Base-by-base conservation (phyloP, 78 protist species). In the Fonticula alba region DNA sequence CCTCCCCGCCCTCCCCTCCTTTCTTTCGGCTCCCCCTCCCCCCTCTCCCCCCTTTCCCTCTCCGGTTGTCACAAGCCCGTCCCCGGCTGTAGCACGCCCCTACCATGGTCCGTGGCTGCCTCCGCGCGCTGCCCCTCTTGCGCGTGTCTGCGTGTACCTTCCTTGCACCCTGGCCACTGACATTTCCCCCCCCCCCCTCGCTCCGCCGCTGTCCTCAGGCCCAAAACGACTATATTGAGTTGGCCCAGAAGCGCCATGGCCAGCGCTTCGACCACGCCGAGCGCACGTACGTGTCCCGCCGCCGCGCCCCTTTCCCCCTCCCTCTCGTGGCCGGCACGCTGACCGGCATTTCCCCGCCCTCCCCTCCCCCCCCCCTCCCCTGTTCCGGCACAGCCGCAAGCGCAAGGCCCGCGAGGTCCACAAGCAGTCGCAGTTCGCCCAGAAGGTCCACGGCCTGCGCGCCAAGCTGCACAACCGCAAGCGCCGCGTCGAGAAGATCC, bases 211-310 rank as follows among this genome's bases (percentile, higher is more conserved):
- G n/a, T n/a, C n/a, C n/a, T n/a, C 57, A 74, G 96, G 89, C 96
- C 27, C 97, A 92, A 59, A 79, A 79, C 68, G 96, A 95, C 36
- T 75, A 92, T 63, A 90, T 92, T 43, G 97, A 91, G 82, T 72
- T 77, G 50, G 81, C 68, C n/a, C 74, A 40, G 71, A 95, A 90
- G 91, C 87, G 96, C 47, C 74, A 86, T 50, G 98, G 98, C 11
- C 49, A 68, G 26, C 82, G 95, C 13, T 31, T 88, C 15, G 97
- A 94, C 71, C 82, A 86, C 61, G 72, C 50, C 20, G 98, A 94
- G 79, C 61, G 82, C 20, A 22, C 54, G 94, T 83, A 68, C 13
- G 80, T 69, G 10, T 29, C 27, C 35, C 9, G 38, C 22, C n/a
- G 69, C 38, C 9, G 24, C n/a, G 17, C 7, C 14, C 47, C 53